Conservation (phyloP, 345 rosid genomes). For the Durio zibethinus region DNA sequence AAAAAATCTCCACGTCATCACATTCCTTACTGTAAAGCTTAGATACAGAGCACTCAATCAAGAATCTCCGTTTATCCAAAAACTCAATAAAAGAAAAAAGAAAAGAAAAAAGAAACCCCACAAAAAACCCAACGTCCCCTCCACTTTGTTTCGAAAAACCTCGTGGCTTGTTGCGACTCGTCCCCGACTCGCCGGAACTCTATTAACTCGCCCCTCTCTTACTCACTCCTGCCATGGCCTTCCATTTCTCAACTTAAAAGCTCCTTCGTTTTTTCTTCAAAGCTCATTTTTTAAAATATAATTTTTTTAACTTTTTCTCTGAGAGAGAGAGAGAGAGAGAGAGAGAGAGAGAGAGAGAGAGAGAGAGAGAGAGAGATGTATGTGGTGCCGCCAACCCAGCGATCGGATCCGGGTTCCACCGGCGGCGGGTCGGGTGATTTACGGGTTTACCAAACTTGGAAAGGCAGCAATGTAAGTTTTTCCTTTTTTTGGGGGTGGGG, state of each 20-base stretch:
- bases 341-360: conserved; percentile 39
- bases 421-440: conserved; percentile 49
- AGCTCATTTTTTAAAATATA: background rate
- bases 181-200: conserved; percentile 38
- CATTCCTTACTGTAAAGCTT: conserved; percentile 24
- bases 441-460: conserved; percentile 84
- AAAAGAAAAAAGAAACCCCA: conserved; percentile 5
- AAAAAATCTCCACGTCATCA: conserved; percentile 25
- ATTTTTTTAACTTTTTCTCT: background rate
- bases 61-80: conserved; percentile 22
- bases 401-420: conserved; percentile 63
- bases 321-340: background rate
- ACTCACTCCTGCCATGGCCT: background rate
- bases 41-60: background rate
- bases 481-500: background rate
- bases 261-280: background rate
- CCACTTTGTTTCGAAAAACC: background rate
- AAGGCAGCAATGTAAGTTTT: conserved; percentile 81
- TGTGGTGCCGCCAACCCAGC: conserved; percentile 82
- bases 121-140: conserved; percentile 1
- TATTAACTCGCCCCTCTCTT: conserved; percentile 11
- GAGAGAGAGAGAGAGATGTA: conserved; percentile 66
- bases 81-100: conserved; percentile 1
- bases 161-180: conserved; percentile 26
- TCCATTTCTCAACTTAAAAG: background rate